Base-by-base conservation (phyloP, 1,284 basidiomycete species). In the Xanthoconium separans region DNA sequence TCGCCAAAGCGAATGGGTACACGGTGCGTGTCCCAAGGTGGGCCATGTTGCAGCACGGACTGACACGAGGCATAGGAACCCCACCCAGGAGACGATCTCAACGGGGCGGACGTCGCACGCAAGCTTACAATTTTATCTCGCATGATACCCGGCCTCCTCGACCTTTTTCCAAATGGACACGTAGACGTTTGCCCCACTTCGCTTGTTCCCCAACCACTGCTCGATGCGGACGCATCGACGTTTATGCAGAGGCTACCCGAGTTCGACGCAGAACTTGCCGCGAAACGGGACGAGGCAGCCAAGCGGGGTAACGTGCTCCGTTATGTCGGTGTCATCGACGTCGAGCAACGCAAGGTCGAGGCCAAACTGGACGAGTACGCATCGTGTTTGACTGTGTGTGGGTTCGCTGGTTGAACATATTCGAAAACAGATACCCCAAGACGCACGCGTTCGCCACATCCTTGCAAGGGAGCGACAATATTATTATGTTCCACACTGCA, bases 121-220 rank as follows among this genome's bases (percentile, higher is more conserved):
- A 99, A 99, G 71, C 84, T 99, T 49, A 93, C 93, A 47, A 99
- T 99, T 70, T 83, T 99, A 48, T 89, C 93, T 1, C 88, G 96
- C 49, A 82, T 85, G 61, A 81, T 95, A 53, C 77, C 75, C 51
- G 73, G 63, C 27, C 78, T 90, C 12, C 70, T 80, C 36, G 76
- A 79, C 15, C 64, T 73, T 6, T 77, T 92, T 2, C 79, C 82
- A 2, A 71, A 85, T 22, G 91, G 91, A 20, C 96, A 88, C 74
- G 75, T 78, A 30, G 91, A 89, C 29, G 92, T 99, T 15, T 77
- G 83, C 33, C 98, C 93, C 0, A 77, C 85, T 43, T 95, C 93
- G 6, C 84, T 99, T 45, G 92, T 98, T 30, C 96, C 96, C 0
- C 65, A 80, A 0, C 84, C 82, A 6, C 81, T 98, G 13, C 81